phyloP scores from a whole-genome alignment of 1,139 yeast species.

The Geotrichum reessii region DNA sequence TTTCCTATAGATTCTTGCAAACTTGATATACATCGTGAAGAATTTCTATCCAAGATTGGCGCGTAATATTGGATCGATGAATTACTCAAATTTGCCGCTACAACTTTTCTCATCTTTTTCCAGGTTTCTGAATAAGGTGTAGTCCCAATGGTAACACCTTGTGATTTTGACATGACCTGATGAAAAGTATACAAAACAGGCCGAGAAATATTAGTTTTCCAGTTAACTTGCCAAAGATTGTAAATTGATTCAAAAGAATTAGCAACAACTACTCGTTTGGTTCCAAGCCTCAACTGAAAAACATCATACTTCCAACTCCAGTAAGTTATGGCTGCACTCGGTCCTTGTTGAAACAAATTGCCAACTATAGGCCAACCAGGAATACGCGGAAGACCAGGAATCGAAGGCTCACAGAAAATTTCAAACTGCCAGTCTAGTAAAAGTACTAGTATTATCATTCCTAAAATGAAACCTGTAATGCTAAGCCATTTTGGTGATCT shows the following conservation, averaged over 20 bases:
- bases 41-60: conserved; percentile 44
- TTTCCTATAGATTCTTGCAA: conserved; percentile 16
- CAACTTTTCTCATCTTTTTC: conserved; percentile 48
- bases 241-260: conserved; percentile 53
- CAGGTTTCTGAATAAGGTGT: conserved; percentile 61
- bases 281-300: conserved; percentile 61
- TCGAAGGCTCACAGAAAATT: conserved; percentile 28
- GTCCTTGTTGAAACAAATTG: conserved; percentile 44
- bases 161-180: conserved; percentile 54
- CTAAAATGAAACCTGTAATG: not conserved
- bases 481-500: not conserved
- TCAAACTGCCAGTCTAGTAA: conserved; percentile 20
- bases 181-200: conserved; percentile 68
- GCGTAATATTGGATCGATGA: conserved; percentile 34
- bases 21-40: conserved; percentile 27
- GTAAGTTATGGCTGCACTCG: conserved; percentile 50
- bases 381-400: conserved; percentile 23
- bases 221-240: conserved; percentile 50
- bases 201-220: conserved; percentile 56
- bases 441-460: not conserved
- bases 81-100: conserved; percentile 48
- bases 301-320: conserved; percentile 41
- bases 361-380: conserved; percentile 48
- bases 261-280: conserved; percentile 53
- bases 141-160: conserved; percentile 63